A percentile compares a stretch with the other conserved stretches of the same genome.
Evolutionary conservation across 768 basidiomycete species (phyloP).

Genomic region (Hypholoma sublateritium): DNA sequence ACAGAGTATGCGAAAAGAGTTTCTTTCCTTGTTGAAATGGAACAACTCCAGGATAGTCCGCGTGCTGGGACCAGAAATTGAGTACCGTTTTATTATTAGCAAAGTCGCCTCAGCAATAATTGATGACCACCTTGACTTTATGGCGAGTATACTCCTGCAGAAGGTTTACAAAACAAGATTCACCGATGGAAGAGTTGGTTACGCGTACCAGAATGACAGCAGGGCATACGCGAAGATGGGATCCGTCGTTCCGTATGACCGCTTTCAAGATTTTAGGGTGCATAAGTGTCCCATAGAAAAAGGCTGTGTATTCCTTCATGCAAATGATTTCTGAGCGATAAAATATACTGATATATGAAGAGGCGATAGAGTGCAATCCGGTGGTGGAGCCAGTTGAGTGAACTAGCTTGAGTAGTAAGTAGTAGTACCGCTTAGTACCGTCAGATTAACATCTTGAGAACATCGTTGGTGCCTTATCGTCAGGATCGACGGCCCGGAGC

Average conservation of each 20-base stretch:
- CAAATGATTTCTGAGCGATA: not conserved
- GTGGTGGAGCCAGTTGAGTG: too few relatives aligned
- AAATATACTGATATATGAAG: too few relatives aligned
- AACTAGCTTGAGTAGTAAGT: too few relatives aligned
- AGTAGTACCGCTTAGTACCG: too few relatives aligned
- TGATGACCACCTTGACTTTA: slow-evolving; percentile 55
- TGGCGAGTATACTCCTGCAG: slow-evolving; percentile 80
- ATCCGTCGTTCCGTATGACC: slow-evolving; percentile 71
- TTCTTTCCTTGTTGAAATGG: slow-evolving; percentile 49
- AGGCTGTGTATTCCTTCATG: slow-evolving; percentile 39
- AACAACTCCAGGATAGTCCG: slow-evolving; percentile 85
- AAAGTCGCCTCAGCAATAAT: not conserved
- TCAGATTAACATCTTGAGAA: too few relatives aligned
- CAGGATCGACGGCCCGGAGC: too few relatives aligned
- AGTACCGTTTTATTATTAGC: too few relatives aligned
- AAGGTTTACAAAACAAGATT: not conserved
- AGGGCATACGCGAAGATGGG: slow-evolving; percentile 64
- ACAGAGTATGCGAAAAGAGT: slow-evolving; percentile 52
- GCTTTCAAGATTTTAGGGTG: slow-evolving; percentile 79
- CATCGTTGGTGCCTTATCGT: too few relatives aligned
- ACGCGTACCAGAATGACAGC: slow-evolving; percentile 69
- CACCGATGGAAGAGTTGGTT: not conserved
- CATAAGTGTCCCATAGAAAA: slow-evolving; percentile 91
- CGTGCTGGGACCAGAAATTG: slow-evolving; percentile 49
- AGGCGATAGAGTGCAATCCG: too few relatives aligned